Evolutionary conservation across 345 rosid species (phyloP).

Genomic region (Salix exigua): DNA sequence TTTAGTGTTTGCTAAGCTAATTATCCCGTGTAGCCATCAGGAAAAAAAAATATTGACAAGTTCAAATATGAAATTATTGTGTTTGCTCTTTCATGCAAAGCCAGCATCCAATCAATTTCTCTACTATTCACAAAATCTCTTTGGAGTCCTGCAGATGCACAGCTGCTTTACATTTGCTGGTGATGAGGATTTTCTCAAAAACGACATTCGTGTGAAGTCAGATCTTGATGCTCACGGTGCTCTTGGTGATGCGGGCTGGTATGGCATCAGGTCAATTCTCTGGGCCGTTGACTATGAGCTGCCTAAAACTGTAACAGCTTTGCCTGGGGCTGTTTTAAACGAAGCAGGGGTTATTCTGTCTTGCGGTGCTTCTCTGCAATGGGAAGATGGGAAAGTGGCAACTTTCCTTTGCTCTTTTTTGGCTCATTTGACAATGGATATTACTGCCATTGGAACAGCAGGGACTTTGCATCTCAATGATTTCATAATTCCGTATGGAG

Average conservation of each 20-base stretch:
- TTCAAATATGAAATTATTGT: no score
- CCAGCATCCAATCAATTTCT: no score
- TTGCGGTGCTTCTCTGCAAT: conserved; percentile 63
- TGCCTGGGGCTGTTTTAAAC: conserved; percentile 45
- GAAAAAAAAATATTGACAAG: no score
- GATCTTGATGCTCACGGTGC: conserved; percentile 81
- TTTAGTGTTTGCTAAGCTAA: no score
- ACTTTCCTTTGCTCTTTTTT: conserved; percentile 74
- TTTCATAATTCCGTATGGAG: conserved; percentile 58
- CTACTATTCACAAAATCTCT: neutral
- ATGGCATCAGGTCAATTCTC: conserved; percentile 53
- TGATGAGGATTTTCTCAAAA: conserved; percentile 46
- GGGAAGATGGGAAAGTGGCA: conserved; percentile 63
- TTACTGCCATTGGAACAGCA: conserved; percentile 65
- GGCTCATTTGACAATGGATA: conserved; percentile 62
- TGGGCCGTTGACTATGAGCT: conserved; percentile 57
- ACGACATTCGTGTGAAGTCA: conserved; percentile 78
- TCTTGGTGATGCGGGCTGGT: conserved; percentile 94
- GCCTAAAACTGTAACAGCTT: conserved; percentile 54
- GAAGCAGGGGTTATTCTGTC: conserved; percentile 61
- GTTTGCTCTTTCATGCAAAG: no score
- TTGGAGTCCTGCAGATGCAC: conserved; percentile 42
- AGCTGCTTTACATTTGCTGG: conserved; percentile 55
- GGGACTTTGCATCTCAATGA: conserved; percentile 65
- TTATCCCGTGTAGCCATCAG: no score